Percentiles rank a stretch among this genome's conserved stretches.
These are phyloP conservation scores for Tuber melanosporum DNA, from an alignment of 495 filamentous ascomycete species.

Conservation along the genomic window DNA sequence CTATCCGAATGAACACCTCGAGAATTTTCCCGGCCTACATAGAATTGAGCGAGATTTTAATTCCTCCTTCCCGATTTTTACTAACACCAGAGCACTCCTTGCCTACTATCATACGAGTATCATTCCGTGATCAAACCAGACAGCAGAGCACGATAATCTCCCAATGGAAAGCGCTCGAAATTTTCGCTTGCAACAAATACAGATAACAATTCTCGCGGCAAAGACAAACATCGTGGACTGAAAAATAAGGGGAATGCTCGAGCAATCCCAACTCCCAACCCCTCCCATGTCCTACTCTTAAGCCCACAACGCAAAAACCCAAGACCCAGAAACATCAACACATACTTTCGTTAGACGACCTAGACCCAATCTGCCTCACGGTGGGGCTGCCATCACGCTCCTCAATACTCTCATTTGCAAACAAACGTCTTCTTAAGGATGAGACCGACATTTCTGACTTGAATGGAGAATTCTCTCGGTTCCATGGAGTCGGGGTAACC, in stretches of 20 bases:
- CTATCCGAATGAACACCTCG: too few species aligned
- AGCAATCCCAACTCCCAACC: background rate
- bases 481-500: background rate
- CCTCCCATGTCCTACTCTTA: background rate
- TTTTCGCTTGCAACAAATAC: background rate
- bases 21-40: too few species aligned
- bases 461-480: constrained; percentile 1
- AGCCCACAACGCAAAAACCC: background rate
- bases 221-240: background rate
- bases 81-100: too few species aligned
- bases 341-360: background rate
- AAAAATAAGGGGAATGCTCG: background rate
- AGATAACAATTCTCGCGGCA: background rate
- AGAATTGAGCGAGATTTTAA: too few species aligned
- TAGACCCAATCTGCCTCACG: background rate
- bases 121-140: background rate
- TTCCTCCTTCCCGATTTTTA: too few species aligned
- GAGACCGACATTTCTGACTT: too few species aligned
- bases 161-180: background rate
- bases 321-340: background rate
- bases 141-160: background rate
- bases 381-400: background rate
- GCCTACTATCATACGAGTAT: background rate
- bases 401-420: background rate
- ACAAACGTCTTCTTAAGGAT: background rate